Base-by-base conservation (phyloP, 2,329 filamentous ascomycete genomes). In the Alternaria angustiovoidea region DNA sequence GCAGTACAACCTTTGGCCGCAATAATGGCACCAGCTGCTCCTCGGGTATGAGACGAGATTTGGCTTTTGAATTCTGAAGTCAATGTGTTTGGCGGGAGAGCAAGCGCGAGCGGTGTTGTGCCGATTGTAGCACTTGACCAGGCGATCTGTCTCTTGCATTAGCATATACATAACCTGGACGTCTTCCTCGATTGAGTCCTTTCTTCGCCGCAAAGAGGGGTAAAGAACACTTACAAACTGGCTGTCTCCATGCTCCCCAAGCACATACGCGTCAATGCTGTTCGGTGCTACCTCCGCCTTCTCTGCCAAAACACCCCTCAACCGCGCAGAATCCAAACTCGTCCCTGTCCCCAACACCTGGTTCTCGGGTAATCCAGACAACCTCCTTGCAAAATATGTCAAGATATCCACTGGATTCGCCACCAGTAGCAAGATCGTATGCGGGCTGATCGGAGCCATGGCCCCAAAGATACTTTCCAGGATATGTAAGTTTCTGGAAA, bases 361-460 rank as follows among this genome's bases (percentile, higher is more conserved):
- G 9, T 65, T 71, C 38, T 77, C 67, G 0, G 84, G 84, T 1
- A 87, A 76, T 2, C 82, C 80, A 0, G 82, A 83, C 16, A 84
- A 70, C 46, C 81, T 75, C 32, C 80, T 79, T 4, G 81, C 83
- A 51, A 86, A 79, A 46, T 82, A 81, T 1, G 85, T 86, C 34
- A 87, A 75, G 28, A 87, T 75, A 66, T 87, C 85, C 20, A 87
- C 84, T 0, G 85, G 85, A 67, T 86, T 86, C 2, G 85, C 80
- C 4, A 86, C 83, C 1, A 86, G 72, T 1, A 87, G 72, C 0
- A 87, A 68, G 30, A 87, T 80, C 0, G 83, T 78, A 54, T 84
- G 78, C 4, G 78, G 71, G 26, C 75, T 76, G 56, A 87, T 82
- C 0, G 84, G 83, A 12, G 76, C 78, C 80, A 87, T 85, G 34